These are phyloP conservation scores for Dioszegia aurantiaca DNA, from an alignment of 768 basidiomycete species.

Conservation along the genomic window DNA sequence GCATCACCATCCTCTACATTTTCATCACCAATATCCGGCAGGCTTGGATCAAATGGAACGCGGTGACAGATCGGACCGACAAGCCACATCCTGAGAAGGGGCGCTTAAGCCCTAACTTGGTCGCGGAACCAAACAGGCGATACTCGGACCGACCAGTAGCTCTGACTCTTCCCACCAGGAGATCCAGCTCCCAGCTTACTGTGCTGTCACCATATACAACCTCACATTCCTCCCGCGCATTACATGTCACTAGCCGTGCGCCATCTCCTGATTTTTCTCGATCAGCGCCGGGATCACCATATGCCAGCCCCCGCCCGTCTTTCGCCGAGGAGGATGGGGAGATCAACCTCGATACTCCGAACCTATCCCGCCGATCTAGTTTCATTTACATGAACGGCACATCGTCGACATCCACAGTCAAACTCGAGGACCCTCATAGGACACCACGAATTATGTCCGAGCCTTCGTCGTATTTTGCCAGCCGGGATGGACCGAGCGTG, in stretches of 20 bases:
- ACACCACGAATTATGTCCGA: conserved; percentile 7
- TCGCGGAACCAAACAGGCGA: conserved; percentile 1
- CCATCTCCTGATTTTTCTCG: conserved; percentile 4
- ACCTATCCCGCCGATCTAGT: conserved; percentile 30
- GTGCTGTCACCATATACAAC: not conserved
- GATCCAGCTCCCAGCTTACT: conserved; percentile 3
- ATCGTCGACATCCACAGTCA: conserved; percentile 5
- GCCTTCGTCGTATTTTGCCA: conserved; percentile 8
- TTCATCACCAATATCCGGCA: conserved; percentile 42
- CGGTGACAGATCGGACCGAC: conserved; percentile 2
- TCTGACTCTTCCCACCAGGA: conserved; percentile 31
- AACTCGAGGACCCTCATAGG: conserved; percentile 4
- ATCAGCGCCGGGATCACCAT: conserved; percentile 41
- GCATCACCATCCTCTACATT: conserved; percentile 60
- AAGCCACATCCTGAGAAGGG: conserved; percentile 22
- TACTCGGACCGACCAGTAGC: conserved; percentile 35
- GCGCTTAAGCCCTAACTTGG: conserved; percentile 11
- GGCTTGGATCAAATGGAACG: conserved; percentile 32
- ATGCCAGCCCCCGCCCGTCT: conserved; percentile 24
- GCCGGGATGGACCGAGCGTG: not conserved
- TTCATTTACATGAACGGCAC: conserved; percentile 38
- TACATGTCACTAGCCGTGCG: not conserved
- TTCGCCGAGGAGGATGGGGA: conserved; percentile 23
- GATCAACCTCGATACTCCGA: conserved; percentile 25
- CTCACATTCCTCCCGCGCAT: not conserved